phyloP scores from a whole-genome alignment of 2,329 filamentous ascomycete species.

The Zelopaecilomyces penicillatus region DNA sequence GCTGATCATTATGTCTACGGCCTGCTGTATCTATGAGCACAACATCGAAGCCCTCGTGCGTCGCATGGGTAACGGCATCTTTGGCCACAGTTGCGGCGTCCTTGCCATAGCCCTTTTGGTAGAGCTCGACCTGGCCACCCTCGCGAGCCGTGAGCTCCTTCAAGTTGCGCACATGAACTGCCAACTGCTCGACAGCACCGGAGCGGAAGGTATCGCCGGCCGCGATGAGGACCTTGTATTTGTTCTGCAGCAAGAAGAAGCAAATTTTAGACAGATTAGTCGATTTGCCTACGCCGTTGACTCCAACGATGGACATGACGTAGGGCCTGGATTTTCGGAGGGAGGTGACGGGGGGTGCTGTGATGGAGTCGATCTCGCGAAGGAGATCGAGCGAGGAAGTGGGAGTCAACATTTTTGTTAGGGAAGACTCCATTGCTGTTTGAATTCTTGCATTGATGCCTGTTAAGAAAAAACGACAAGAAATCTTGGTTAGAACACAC shows the following conservation, averaged over 20 bases:
- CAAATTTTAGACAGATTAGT: constrained; percentile 97
- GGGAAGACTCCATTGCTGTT: constrained; percentile 80
- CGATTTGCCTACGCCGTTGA: constrained; percentile 97
- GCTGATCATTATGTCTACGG: constrained; percentile 86
- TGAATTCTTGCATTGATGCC: constrained; percentile 75
- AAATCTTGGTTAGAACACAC: background rate
- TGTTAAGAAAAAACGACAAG: constrained; percentile 12
- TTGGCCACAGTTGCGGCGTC: constrained; percentile 93
- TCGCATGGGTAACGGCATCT: constrained; percentile 78
- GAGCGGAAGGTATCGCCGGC: constrained; percentile 96
- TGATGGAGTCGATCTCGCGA: constrained; percentile 79
- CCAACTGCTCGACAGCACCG: constrained; percentile 91
- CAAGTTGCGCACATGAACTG: constrained; percentile 88
- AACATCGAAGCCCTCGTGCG: constrained; percentile 73
- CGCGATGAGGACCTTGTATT: constrained; percentile 88
- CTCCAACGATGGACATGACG: constrained; percentile 95
- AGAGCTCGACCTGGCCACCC: constrained; percentile 78
- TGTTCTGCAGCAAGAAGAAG: constrained; percentile 95
- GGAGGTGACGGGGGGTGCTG: constrained; percentile 55
- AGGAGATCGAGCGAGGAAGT: constrained; percentile 91
- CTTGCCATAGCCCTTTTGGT: constrained; percentile 96
- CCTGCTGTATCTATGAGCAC: constrained; percentile 96
- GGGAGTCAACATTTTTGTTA: constrained; percentile 92
- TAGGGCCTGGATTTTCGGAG: constrained; percentile 68
- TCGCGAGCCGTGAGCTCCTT: constrained; percentile 81